Conservation (phyloP, 2,329 filamentous ascomycete species). For the Sarocladium oryzae region DNA sequence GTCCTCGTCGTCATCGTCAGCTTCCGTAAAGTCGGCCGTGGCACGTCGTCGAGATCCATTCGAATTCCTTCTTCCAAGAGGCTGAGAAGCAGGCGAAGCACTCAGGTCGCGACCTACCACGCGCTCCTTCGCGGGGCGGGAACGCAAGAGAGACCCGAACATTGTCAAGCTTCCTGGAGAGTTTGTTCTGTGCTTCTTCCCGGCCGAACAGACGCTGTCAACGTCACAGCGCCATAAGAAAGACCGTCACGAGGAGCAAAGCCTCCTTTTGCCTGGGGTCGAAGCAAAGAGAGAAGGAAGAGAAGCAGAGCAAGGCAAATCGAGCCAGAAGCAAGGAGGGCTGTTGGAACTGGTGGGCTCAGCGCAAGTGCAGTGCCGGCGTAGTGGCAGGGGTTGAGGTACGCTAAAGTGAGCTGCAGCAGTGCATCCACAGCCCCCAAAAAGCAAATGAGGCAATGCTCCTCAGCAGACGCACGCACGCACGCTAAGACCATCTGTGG, state of each 20-base stretch:
- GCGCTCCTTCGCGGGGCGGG: slow-evolving; percentile 27
- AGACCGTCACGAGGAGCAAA: not conserved
- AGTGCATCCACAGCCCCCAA: slow-evolving; percentile 6
- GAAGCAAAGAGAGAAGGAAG: not conserved
- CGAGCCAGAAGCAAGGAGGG: not conserved
- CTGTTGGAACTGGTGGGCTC: not conserved
- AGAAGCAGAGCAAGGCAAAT: not conserved
- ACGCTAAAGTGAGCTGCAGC: slow-evolving; percentile 7
- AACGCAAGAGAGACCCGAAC: slow-evolving; percentile 31
- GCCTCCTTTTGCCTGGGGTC: not conserved
- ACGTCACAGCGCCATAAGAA: slow-evolving; percentile 19
- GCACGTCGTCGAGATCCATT: slow-evolving; percentile 36
- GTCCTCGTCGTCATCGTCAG: slow-evolving; percentile 43
- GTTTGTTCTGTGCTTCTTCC: not conserved
- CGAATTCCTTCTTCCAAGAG: slow-evolving; percentile 16
- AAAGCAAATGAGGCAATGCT: slow-evolving; percentile 7
- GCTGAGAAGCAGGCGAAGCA: slow-evolving; percentile 25
- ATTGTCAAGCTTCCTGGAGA: slow-evolving; percentile 17
- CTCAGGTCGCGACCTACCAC: slow-evolving; percentile 21
- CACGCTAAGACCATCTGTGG: not conserved
- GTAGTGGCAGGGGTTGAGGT: not conserved
- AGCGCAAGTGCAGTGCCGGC: not conserved
- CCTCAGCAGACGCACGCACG: not conserved
- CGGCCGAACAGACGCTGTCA: slow-evolving; percentile 23
- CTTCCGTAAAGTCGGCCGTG: slow-evolving; percentile 60